These are phyloP conservation scores for Volutella citrinella DNA, from an alignment of 2,329 filamentous ascomycete species.

Conservation along the genomic window DNA sequence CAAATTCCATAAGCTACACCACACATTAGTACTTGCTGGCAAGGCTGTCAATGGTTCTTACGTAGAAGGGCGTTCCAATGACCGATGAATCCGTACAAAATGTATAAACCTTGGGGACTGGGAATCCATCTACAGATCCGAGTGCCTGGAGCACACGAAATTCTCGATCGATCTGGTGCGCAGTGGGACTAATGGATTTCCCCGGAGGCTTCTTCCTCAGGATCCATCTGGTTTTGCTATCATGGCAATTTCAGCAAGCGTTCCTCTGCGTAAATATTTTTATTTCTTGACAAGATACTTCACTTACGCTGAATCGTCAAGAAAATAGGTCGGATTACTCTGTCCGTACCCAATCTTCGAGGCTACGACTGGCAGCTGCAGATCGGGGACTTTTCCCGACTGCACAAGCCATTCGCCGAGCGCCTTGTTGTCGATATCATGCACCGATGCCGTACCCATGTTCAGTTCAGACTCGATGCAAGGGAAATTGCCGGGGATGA, in stretches of 20 bases:
- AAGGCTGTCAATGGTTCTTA: no score
- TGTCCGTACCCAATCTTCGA: slow-evolving; percentile 8
- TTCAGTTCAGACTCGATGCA: no score
- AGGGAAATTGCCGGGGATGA: no score
- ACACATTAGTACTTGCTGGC: not conserved
- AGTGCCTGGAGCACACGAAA: slow-evolving; percentile 8
- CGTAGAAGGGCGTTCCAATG: slow-evolving; percentile 12
- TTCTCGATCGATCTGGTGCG: slow-evolving; percentile 12
- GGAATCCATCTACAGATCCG: slow-evolving; percentile 5
- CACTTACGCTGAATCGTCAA: slow-evolving; percentile 6
- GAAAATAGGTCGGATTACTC: slow-evolving; percentile 7
- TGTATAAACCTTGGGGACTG: slow-evolving; percentile 10
- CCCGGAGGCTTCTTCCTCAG: slow-evolving; percentile 12
- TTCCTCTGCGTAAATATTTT: no score
- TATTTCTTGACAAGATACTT: no score
- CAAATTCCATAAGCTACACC: slow-evolving; percentile 8
- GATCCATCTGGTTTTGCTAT: slow-evolving; percentile 5
- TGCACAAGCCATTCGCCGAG: slow-evolving; percentile 2
- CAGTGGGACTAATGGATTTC: slow-evolving; percentile 3
- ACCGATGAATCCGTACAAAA: slow-evolving; percentile 7
- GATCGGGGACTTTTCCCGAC: not conserved
- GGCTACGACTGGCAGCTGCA: slow-evolving; percentile 2
- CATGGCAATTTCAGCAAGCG: no score
- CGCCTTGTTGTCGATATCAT: slow-evolving; percentile 2
- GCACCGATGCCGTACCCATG: no score